Conservation (phyloP, 2,329 filamentous ascomycete genomes). For the Alternaria sp. region DNA sequence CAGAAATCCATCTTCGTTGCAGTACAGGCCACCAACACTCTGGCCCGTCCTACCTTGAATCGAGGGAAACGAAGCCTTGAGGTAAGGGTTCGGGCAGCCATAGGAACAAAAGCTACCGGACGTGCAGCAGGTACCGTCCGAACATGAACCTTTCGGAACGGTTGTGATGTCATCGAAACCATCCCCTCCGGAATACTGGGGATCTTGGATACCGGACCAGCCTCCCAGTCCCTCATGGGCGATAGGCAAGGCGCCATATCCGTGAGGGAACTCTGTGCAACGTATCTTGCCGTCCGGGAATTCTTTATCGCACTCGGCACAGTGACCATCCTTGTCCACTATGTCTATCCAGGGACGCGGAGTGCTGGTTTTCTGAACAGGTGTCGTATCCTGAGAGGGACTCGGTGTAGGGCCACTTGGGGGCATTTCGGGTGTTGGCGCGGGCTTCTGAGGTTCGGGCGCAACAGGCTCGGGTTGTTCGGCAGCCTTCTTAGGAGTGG, state of each 20-base stretch:
- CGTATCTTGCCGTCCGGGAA: slow-evolving; percentile 78
- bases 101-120: slow-evolving; percentile 83
- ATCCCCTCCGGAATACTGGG: slow-evolving; percentile 37
- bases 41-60: slow-evolving; percentile 80
- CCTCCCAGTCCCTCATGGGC: slow-evolving; percentile 73
- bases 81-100: slow-evolving; percentile 86
- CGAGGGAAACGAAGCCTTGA: slow-evolving; percentile 88
- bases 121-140: slow-evolving; percentile 64
- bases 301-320: slow-evolving; percentile 63
- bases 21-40: slow-evolving; percentile 87
- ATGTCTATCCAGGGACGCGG: slow-evolving; percentile 19
- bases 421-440: slow-evolving; percentile 6
- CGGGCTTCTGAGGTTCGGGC: not conserved
- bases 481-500: not conserved
- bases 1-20: slow-evolving; percentile 77
- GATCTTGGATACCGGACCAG: slow-evolving; percentile 79
- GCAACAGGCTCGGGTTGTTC: not conserved
- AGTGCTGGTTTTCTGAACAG: slow-evolving; percentile 21
- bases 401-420: slow-evolving; percentile 5
- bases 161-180: slow-evolving; percentile 64
- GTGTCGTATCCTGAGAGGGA: slow-evolving; percentile 34
- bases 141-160: slow-evolving; percentile 67
- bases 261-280: slow-evolving; percentile 76
- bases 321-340: slow-evolving; percentile 30
- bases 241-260: slow-evolving; percentile 78